Evolutionary conservation across 2,329 filamentous ascomycete genomes (phyloP).

Genomic region (Zymoseptoria tritici): DNA sequence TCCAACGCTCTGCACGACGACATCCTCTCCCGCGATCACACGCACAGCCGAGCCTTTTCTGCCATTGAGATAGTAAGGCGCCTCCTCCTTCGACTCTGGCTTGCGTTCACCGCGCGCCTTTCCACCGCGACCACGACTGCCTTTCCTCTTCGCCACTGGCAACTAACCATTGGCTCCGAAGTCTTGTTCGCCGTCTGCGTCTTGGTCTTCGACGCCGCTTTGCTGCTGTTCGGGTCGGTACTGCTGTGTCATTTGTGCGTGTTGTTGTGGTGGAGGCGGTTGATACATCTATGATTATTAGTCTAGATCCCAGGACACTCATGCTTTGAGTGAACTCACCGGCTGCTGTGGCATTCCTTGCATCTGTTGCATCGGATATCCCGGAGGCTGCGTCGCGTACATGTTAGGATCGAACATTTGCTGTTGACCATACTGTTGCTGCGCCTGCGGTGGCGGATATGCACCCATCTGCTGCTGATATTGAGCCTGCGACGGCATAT

Average conservation of each 20-base stretch:
- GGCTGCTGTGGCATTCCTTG: slow-evolving; percentile 25
- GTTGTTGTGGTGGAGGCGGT: slow-evolving; percentile 10
- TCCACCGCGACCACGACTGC: not conserved
- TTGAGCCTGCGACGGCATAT: slow-evolving; percentile 48
- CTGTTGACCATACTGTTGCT: slow-evolving; percentile 67
- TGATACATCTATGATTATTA: slow-evolving; percentile 21
- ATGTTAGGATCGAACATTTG: slow-evolving; percentile 76
- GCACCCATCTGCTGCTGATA: slow-evolving; percentile 76
- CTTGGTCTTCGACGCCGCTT: slow-evolving; percentile 35
- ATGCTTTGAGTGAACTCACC: slow-evolving; percentile 11
- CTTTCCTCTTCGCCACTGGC: not conserved
- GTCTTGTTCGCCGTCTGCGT: slow-evolving; percentile 41
- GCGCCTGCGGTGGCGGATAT: slow-evolving; percentile 69
- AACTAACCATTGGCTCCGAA: slow-evolving; percentile 25
- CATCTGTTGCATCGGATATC: slow-evolving; percentile 26
- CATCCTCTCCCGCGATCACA: not conserved
- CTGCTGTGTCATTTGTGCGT: slow-evolving; percentile 36
- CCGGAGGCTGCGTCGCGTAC: slow-evolving; percentile 45
- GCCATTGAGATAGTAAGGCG: not conserved
- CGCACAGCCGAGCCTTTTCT: not conserved
- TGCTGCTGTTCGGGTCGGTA: slow-evolving; percentile 25
- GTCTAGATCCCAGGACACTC: slow-evolving; percentile 1
- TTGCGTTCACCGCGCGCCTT: not conserved
- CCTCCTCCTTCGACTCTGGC: not conserved
- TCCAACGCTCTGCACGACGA: too few species aligned